Evolutionary conservation across 768 basidiomycete genomes (phyloP), one percentile per base, ranked within the genome.

Genomic region (Kwoniella dejecticola): DNA sequence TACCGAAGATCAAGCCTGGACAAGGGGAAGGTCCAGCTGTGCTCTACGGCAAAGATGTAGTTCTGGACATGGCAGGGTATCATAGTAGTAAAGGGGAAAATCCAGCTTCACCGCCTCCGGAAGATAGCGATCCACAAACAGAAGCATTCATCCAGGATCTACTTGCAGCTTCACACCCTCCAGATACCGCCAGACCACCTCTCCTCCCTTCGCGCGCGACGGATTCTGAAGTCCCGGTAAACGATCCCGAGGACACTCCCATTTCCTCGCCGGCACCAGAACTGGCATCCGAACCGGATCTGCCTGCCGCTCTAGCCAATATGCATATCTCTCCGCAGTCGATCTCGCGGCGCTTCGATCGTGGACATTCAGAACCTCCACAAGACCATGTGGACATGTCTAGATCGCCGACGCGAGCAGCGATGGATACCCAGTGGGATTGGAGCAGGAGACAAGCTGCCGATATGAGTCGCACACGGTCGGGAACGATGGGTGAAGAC

Each of bases 11-110:
- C 3, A 70, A 82, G 15, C 75, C 73, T 52, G 78, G 80, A 41
- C 78, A 82, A 42, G 80, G 81, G 44, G 81, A 83, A 58, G 80
- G 81, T 57, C 85, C 87, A 24, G 82, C 83, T 15, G 82, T 89
- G 1, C 81, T 85, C 48, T 90, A 90, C 66, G 84, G 84, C 30
- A 80, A 84, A 44, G 90, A 87, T 66, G 82, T 93, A 48, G 88
- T 89, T 15, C 82, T 94, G 30, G 92, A 96, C 69, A 85, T 86
- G 71, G 85, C 87, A 53, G 92, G 91, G 0, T 95, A 95, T 77
- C 78, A 80, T 45, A 60, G 57, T 47, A 21, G 36, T 24, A 33
- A 53, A 42, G 41, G 29, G 5, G n/a, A 55, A 44, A 38, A 62
- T 31, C 33, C 52, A 36, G 52, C n/a, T 27, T 45, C 57, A 21